These are phyloP conservation scores for Lasiosphaeria ovina DNA, from an alignment of 495 filamentous ascomycete species.

Conservation along the genomic window DNA sequence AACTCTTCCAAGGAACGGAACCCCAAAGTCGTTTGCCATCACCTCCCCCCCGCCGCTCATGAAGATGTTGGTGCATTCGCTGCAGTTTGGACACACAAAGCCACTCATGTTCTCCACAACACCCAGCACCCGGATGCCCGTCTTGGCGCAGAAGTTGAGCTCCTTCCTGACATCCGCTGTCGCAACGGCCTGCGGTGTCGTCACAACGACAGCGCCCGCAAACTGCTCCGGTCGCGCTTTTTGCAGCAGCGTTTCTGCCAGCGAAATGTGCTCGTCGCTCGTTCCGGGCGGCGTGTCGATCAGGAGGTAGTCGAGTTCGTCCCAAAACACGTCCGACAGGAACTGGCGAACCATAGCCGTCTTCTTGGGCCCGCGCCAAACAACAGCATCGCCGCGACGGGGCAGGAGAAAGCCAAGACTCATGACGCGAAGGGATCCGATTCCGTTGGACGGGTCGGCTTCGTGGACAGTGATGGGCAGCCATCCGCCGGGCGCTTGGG, in stretches of 20 bases:
- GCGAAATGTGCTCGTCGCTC: constrained; percentile 93
- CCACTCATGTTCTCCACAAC: constrained; percentile 98
- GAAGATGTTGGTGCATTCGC: constrained; percentile 90
- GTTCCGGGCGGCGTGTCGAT: constrained; percentile 97
- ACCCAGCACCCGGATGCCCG: constrained; percentile 74
- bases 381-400: constrained; percentile 80
- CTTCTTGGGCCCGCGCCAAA: constrained; percentile 98
- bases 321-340: constrained; percentile 89
- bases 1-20: constrained; percentile 81
- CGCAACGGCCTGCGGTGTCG: constrained; percentile 91
- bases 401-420: constrained; percentile 88
- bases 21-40: constrained; percentile 83
- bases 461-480: constrained; percentile 79
- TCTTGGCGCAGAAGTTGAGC: constrained; percentile 92
- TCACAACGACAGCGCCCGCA: constrained; percentile 86
- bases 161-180: constrained; percentile 95
- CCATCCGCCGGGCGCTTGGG: constrained; percentile 86
- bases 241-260: constrained; percentile 78
- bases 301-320: constrained; percentile 78
- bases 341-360: constrained; percentile 99
- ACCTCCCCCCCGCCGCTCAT: constrained; percentile 82
- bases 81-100: constrained; percentile 93
- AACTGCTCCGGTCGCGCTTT: constrained; percentile 59
- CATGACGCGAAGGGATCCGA: constrained; percentile 81
- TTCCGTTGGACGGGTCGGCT: constrained; percentile 41